These are phyloP conservation scores for Neurospora sp. DNA, from an alignment of 495 filamentous ascomycete genomes.

Conservation along the genomic window DNA sequence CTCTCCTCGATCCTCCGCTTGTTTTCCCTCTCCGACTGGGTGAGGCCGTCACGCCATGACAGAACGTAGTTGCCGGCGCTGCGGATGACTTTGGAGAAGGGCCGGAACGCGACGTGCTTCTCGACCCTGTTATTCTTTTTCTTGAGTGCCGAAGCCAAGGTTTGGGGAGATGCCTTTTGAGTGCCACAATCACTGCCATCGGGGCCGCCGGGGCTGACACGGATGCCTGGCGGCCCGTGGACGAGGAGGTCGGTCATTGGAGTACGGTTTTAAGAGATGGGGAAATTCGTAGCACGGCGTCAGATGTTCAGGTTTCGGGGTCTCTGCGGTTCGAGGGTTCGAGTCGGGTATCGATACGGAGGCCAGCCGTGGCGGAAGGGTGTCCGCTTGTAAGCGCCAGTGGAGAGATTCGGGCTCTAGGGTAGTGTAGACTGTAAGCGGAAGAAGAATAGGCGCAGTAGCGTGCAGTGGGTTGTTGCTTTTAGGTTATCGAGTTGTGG, in stretches of 20 bases:
- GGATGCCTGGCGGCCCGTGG: conserved; percentile 9
- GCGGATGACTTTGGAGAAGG: conserved; percentile 14
- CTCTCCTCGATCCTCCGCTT: conserved; percentile 44
- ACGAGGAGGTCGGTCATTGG: conserved; percentile 20
- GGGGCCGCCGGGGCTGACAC: neutral
- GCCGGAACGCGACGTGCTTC: conserved; percentile 6
- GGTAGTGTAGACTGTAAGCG: neutral
- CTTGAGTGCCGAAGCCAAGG: neutral
- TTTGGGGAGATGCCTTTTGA: neutral
- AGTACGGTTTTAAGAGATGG: neutral
- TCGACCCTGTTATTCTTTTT: conserved; percentile 3
- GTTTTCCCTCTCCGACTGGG: conserved; percentile 42
- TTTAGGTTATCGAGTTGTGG: neutral
- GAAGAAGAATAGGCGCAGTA: neutral
- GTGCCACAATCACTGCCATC: conserved; percentile 1
- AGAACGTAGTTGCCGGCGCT: conserved; percentile 36
- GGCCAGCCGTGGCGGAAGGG: neutral
- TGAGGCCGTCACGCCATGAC: conserved; percentile 46
- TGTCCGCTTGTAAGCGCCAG: neutral
- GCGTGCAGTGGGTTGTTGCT: neutral
- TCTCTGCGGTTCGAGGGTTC: neutral
- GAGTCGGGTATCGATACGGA: neutral
- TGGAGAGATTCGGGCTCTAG: neutral
- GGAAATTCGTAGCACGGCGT: neutral
- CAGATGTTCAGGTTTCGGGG: neutral